Evolutionary conservation across 345 rosid species (phyloP), one percentile per base, ranked within the genome.

Genomic region (Arabidopsis suecica): DNA sequence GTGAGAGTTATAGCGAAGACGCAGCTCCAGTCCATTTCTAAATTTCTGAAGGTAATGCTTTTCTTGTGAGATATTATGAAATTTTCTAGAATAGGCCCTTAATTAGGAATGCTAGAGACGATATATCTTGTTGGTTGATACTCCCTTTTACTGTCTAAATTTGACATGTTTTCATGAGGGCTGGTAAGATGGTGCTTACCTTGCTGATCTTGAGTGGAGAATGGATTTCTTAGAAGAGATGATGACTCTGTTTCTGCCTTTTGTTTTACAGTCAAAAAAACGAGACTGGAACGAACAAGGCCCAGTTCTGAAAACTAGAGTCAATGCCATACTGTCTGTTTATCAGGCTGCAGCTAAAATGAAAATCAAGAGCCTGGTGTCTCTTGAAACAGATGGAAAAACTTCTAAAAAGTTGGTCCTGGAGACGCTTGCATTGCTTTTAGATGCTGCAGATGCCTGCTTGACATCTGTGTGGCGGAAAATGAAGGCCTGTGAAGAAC

Each of bases 271-370:
- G 99, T 85, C 88, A 82, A 84, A 94, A 89, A 96, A 89, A 80
- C 90, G 93, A 78, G 98, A 93, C 61, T 93, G 97, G 98, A 88
- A 75, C 61, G 98, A 89, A 62, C 98, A 89, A 64, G 99, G 98
- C 58, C 84, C 84, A 30, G 84, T 77, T 78, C 78, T 93, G 79
- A 93, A 96, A 82, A 77, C 89, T 80, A 89, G 96, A 86, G 84
- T 91, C 73, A 88, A 82, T 58, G 88, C 91, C 60, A 93, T 93
- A 76, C 83, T 96, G 49, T 86, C 91, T 38, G 91, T 91, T 79
- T 96, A 90, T 81, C 94, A 87, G 69, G 92, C 98, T 73, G 93
- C 86, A 63, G 88, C 88, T 1, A 85, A 83, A 82, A 87, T 96
- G 94, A 86, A 87, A 69, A 86, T 93, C 61, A 83, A 78, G 87